Conservation (phyloP, 129 eudicot genomes). For the Heracleum sosnowskyi region DNA sequence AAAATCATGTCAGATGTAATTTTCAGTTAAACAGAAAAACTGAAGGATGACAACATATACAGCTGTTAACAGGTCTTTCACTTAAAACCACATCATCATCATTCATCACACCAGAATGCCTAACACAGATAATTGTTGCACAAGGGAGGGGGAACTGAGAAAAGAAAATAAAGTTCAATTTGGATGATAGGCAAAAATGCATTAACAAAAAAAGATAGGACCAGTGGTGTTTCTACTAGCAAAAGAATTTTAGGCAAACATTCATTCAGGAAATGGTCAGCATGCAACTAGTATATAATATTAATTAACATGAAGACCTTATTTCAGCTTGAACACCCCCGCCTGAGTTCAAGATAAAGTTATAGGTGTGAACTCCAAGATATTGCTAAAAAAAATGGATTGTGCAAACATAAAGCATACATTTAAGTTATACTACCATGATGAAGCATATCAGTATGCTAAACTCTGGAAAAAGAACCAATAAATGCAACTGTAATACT, state of each 20-base stretch:
- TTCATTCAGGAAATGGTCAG: neutral
- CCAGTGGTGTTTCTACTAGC: neutral
- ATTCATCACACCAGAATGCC: neutral
- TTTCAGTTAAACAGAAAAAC: neutral
- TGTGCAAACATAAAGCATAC: neutral
- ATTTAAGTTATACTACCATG: neutral
- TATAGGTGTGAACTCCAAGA: neutral
- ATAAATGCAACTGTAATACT: neutral
- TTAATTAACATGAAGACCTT: neutral
- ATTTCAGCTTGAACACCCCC: neutral
- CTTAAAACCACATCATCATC: neutral
- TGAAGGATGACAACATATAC: neutral
- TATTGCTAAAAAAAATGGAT: neutral
- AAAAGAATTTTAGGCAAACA: neutral
- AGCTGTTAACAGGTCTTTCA: neutral
- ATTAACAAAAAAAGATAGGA: neutral
- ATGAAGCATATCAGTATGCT: neutral
- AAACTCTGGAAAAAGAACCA: neutral
- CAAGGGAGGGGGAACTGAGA: neutral
- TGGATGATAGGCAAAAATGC: neutral
- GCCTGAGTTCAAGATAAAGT: neutral
- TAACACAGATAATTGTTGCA: neutral
- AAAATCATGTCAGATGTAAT: conserved; percentile 8
- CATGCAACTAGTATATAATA: neutral
- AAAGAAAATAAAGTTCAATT: neutral